Evolutionary conservation across 176 grass and related monocot species (phyloP).

Genomic region (Bonia amplexicaulis): DNA sequence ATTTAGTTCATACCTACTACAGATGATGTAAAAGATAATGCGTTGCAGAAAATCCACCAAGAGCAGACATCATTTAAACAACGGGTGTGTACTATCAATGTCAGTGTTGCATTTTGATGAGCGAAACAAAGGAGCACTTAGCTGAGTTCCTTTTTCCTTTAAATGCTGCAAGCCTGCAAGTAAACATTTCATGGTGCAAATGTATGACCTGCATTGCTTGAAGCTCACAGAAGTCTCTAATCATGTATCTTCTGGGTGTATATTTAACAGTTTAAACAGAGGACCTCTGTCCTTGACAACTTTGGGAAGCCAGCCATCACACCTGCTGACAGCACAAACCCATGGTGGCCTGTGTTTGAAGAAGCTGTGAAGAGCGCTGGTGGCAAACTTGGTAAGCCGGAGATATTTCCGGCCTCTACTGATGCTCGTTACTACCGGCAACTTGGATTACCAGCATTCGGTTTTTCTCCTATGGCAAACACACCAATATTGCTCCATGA

Average conservation of each 20-base stretch:
- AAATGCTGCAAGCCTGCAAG: not conserved
- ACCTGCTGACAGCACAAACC: slow-evolving; percentile 58
- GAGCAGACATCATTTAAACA: not conserved
- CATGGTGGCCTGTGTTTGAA: slow-evolving; percentile 70
- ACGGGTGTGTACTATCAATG: not conserved
- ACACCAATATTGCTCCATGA: slow-evolving; percentile 86
- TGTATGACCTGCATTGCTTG: not conserved
- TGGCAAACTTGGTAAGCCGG: slow-evolving; percentile 72
- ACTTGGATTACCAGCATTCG: slow-evolving; percentile 75
- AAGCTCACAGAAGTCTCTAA: not conserved
- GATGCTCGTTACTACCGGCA: slow-evolving; percentile 78
- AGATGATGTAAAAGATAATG: not conserved
- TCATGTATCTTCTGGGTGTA: not conserved
- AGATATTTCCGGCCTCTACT: slow-evolving; percentile 84
- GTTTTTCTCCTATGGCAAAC: slow-evolving; percentile 92
- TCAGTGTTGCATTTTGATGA: not conserved
- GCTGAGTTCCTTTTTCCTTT: not conserved
- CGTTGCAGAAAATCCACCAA: not conserved
- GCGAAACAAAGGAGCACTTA: not conserved
- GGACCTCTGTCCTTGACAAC: slow-evolving; percentile 52
- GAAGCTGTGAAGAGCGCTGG: slow-evolving; percentile 67
- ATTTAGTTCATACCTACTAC: not conserved
- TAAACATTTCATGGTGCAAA: not conserved
- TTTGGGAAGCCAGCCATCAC: slow-evolving; percentile 74
- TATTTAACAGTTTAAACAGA: slow-evolving; percentile 65